A percentile compares a stretch with the other conserved stretches of the same genome.
These are phyloP conservation scores for Geum urbanum DNA, from an alignment of 306 rosid genomes.

Conservation along the genomic window DNA sequence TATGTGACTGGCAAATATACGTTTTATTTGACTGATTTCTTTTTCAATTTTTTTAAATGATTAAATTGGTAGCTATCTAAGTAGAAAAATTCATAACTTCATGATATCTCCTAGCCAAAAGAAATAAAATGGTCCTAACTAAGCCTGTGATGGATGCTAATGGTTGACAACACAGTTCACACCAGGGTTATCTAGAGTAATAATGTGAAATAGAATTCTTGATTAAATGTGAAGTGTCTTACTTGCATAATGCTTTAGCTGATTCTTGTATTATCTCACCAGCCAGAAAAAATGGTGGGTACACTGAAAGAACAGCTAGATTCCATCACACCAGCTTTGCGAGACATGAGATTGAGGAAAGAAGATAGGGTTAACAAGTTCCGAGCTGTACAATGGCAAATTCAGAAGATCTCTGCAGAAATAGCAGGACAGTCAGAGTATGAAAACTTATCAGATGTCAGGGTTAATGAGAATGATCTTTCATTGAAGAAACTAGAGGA, in stretches of 20 bases:
- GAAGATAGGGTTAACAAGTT: slow-evolving; percentile 84
- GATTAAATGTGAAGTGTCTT: not conserved
- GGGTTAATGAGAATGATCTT: slow-evolving; percentile 78
- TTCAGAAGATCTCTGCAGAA: slow-evolving; percentile 79
- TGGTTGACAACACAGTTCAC: not conserved
- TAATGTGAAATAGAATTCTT: not conserved
- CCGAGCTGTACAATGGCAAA: slow-evolving; percentile 60
- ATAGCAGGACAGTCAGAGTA: slow-evolving; percentile 59
- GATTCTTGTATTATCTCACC: slow-evolving; percentile 32
- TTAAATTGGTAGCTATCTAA: too few species aligned
- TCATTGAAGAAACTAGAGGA: slow-evolving; percentile 84
- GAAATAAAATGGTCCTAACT: not conserved
- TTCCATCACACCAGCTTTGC: slow-evolving; percentile 82
- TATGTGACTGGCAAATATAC: not conserved
- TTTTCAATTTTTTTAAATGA: too few species aligned
- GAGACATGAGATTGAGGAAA: slow-evolving; percentile 77
- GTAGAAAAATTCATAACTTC: not conserved
- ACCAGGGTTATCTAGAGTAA: not conserved
- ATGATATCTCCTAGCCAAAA: not conserved
- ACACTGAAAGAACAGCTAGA: slow-evolving; percentile 88
- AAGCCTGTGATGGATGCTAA: not conserved
- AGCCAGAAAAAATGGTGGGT: slow-evolving; percentile 92
- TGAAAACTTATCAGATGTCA: slow-evolving; percentile 35
- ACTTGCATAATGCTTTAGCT: slow-evolving; percentile 1
- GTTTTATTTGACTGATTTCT: too few species aligned